Evolutionary conservation across 371 early-diverging fungal species (phyloP), one percentile per base, ranked within the genome.

Genomic region (Lichtheimia ramosa): DNA sequence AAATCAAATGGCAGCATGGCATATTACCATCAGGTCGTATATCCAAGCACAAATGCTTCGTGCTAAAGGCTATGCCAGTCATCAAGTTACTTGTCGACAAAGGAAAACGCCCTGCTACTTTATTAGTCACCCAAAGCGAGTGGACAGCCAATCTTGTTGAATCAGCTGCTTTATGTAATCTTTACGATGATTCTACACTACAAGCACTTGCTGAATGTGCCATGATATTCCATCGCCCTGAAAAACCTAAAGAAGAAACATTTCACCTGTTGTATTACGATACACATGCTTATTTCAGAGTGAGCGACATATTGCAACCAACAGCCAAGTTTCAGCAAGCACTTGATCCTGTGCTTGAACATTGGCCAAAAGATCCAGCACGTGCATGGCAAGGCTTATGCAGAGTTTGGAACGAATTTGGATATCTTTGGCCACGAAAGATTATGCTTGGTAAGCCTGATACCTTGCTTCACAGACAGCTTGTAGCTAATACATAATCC

Each of bases 361-460:
- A 52, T n/a, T 65, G 63, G 64, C 65, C 65, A 18, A 51, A 53
- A 21, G 52, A 66, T 24, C 62, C 48, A 24, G 61, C 51, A 0
- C 25, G 55, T 40, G 67, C 49, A 23, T 74, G 78, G 78, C 34
- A 62, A 12, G 51, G 53, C 5, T 23, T 77, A 5, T 50, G 69
- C 14, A 43, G 61, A 28, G 53, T 79, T 2, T 79, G 74, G 74
- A 28, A 65, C 21, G 64, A 57, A 14, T 79, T 64, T 70, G 79
- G 79, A 12, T 79, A 68, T 50, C 59, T 79, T n/a, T 79, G 79
- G 76, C 79, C 79, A 10, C 63, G 72, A 41, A 71, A 70, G 24
- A 62, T 79, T 7, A 56, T 68, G 3, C 43, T 79, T 10, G 74
- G 71, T 62, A 64, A 56, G 23, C 6, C 15, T 7, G 20, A 0